These are phyloP conservation scores for Thermochaetoides thermophila DNA, from an alignment of 495 filamentous ascomycete species.

Conservation along the genomic window DNA sequence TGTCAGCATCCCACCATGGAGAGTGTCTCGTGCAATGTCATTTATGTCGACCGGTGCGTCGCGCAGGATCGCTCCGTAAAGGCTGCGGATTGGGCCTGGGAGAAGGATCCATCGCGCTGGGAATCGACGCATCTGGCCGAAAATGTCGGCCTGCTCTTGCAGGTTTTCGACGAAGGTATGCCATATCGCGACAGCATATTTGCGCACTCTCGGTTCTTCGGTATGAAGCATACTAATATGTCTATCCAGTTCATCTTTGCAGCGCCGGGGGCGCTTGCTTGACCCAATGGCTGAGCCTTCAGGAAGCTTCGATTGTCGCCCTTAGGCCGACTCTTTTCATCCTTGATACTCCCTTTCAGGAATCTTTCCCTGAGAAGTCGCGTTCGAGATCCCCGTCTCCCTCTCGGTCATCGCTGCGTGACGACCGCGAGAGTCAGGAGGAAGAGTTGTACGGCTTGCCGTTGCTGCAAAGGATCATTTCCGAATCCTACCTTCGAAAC, in stretches of 20 bases:
- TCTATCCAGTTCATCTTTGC: constrained; percentile 69
- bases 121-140: constrained; percentile 26
- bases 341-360: constrained; percentile 50
- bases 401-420: constrained; percentile 22
- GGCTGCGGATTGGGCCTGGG: constrained; percentile 1
- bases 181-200: too few species aligned
- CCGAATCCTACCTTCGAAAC: constrained; percentile 55
- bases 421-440: constrained; percentile 23
- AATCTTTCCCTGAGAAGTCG: constrained; percentile 24
- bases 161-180: constrained; percentile 36
- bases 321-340: constrained; percentile 62
- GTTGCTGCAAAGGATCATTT: constrained; percentile 51
- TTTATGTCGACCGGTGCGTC: constrained; percentile 70
- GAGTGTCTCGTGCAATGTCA: constrained; percentile 56
- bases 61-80: constrained; percentile 36
- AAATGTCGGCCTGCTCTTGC: constrained; percentile 32
- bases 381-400: constrained; percentile 26
- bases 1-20: constrained; percentile 43
- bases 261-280: constrained; percentile 55
- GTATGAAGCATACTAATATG: too few species aligned
- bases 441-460: constrained; percentile 51
- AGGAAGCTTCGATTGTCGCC: constrained; percentile 44
- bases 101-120: constrained; percentile 2
- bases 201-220: too few species aligned
- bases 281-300: constrained; percentile 50